Percentiles rank a stretch among this genome's conserved stretches.
Conservation (phyloP, 352 stramenopile genomes). For the Blastocystis sp. region DNA sequence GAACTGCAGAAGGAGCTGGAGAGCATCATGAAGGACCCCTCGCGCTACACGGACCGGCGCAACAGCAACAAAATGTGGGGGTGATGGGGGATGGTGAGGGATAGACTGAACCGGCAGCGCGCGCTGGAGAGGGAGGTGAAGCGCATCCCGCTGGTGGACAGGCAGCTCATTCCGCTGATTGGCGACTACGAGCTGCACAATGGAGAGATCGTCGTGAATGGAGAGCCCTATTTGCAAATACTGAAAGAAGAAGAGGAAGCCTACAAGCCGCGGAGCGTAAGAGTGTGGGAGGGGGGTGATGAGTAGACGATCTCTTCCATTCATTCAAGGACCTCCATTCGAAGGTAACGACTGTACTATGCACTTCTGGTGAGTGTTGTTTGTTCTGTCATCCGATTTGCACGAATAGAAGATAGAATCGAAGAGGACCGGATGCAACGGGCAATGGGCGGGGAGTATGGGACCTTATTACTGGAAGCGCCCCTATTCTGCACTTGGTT, state of each 20-base stretch:
- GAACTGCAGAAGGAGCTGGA: conserved; percentile 5
- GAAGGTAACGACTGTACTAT: not conserved
- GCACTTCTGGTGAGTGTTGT: too few species aligned
- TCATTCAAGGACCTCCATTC: not conserved
- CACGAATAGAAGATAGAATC: conserved; percentile 5
- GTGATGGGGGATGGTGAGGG: not conserved
- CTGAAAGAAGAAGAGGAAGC: conserved; percentile 25
- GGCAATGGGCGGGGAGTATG: not conserved
- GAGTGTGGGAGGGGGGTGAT: not conserved
- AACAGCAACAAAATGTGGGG: conserved; percentile 25
- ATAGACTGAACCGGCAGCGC: not conserved
- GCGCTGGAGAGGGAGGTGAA: conserved; percentile 18
- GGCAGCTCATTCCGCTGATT: conserved; percentile 2
- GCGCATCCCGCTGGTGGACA: not conserved
- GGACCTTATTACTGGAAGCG: not conserved
- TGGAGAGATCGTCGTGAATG: conserved; percentile 16
- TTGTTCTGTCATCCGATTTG: too few species aligned
- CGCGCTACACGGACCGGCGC: conserved; percentile 11
- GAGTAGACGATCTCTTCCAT: conserved; percentile 29
- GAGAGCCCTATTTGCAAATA: not conserved
- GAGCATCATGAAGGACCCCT: not conserved
- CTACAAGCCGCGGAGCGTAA: not conserved
- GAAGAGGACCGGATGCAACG: not conserved
- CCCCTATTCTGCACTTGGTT: not conserved
- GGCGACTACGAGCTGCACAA: conserved; percentile 18